A percentile compares a stretch with the other conserved stretches of the same genome.
phyloP scores from a whole-genome alignment of 208 protist species.

The Acanthamoeba lenticulata region DNA sequence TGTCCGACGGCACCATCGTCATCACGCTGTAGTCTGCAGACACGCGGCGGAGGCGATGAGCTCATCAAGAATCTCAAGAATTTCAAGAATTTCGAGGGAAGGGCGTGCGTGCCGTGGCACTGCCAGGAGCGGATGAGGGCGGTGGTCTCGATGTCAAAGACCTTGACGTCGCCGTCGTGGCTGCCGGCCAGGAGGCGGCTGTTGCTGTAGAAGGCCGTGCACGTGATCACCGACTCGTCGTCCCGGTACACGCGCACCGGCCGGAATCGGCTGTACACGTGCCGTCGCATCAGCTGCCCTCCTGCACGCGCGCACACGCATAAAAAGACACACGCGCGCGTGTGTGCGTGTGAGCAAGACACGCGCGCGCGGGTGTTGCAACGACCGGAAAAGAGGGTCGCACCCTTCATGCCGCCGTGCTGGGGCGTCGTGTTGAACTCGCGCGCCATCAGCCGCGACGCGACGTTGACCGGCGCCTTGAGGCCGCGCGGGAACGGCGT shows the following conservation, averaged over 20 bases:
- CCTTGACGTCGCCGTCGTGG: conserved; percentile 22
- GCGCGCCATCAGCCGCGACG: conserved; percentile 7
- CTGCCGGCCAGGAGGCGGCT: conserved; percentile 4
- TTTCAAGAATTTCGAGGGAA: too few species aligned
- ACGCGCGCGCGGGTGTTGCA: too few species aligned
- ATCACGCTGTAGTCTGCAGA: conserved; percentile 42
- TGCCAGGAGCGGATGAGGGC: conserved; percentile 40
- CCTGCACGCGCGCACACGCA: not conserved
- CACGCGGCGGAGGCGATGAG: too few species aligned
- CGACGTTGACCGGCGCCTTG: not conserved
- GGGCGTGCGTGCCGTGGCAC: not conserved
- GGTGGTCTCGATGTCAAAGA: conserved; percentile 52
- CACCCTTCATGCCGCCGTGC: conserved; percentile 55
- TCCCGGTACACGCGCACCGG: conserved; percentile 36
- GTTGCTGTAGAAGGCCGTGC: conserved; percentile 14
- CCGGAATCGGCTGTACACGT: conserved; percentile 51
- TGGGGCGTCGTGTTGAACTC: conserved; percentile 4
- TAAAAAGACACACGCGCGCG: too few species aligned
- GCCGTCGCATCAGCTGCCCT: not conserved
- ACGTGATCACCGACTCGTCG: conserved; percentile 60
- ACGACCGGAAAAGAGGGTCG: too few species aligned
- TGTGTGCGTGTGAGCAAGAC: not conserved
- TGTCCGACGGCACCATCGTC: conserved; percentile 19
- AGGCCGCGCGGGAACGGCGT: not conserved
- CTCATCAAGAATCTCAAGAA: too few species aligned